phyloP scores from a whole-genome alignment of 1,139 yeast genomes.

The Dujonia santamariae region DNA sequence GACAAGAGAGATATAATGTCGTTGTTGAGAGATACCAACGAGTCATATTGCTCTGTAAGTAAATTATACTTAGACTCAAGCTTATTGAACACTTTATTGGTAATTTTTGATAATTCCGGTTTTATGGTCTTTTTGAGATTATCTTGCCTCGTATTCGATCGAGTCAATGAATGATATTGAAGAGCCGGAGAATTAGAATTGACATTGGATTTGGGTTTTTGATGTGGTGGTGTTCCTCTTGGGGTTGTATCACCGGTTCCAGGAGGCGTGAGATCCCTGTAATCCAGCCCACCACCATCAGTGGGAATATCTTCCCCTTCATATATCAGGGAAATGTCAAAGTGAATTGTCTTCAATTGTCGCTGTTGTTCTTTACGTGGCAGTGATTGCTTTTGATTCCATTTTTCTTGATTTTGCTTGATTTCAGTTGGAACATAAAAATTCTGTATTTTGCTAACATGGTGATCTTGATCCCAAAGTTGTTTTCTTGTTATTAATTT shows the following conservation, averaged over 20 bases:
- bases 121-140: conserved; percentile 21
- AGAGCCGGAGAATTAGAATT: conserved; percentile 2
- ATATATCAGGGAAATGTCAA: conserved; percentile 36
- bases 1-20: conserved; percentile 25
- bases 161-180: conserved; percentile 9
- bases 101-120: conserved; percentile 30
- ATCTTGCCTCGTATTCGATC: conserved; percentile 19
- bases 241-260: conserved; percentile 1
- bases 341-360: conserved; percentile 20
- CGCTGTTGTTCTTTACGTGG: conserved; percentile 11
- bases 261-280: conserved; percentile 3
- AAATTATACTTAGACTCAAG: conserved; percentile 31
- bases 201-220: not conserved
- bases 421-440: conserved; percentile 42
- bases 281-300: not conserved
- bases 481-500: conserved; percentile 35
- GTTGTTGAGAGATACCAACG: conserved; percentile 31
- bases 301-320: conserved; percentile 2
- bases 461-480: conserved; percentile 43
- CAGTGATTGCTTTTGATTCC: conserved; percentile 21
- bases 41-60: conserved; percentile 36
- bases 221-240: not conserved
- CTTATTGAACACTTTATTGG: conserved; percentile 35
- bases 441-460: conserved; percentile 28
- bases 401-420: conserved; percentile 31